Base-by-base conservation (phyloP, 441 rosid genomes). In the Breynia disticha region DNA sequence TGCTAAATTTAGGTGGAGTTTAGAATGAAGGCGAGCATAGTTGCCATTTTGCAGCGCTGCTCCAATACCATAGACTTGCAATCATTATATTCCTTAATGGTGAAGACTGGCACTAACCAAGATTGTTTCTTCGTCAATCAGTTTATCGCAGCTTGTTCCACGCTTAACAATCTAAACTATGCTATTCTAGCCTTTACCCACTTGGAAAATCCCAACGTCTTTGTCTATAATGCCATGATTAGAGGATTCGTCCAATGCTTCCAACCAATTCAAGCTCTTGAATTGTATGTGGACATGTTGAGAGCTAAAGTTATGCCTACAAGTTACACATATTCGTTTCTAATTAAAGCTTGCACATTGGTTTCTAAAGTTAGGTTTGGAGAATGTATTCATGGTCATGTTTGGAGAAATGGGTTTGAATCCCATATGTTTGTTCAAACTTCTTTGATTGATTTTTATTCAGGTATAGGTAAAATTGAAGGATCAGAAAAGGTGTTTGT, bases 211-310 rank as follows among this genome's bases (percentile, higher is more conserved):
- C 71, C 67, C 53, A 67, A 67, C 3, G 61, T 52, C 1, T 67
- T 55, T 32, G 71, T 67, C 11, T 61, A 61, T 46, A 67, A 67
- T 14, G 66, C 71, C 1, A 51, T 56, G 57, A 56, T 67, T 47
- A 48, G 57, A 8, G 61, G 66, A 45, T 41, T 61, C 15, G 62
- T 52, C 18, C 48, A 16, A 0, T 35, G 43, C 1, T 7, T 35
- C n/a, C 19, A 2, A 44, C 66, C 66, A 4, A 1, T 37, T 7
- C 46, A n/a, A 35, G 71, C 66, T 15, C 54, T 67, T 18, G 44
- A 32, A 16, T 35, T 48, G 2, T 61, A 55, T 20, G 28, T 38
- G 5, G 46, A 18, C 21, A 54, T 54, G 57, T 42, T 38, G 46
- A 54, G 46, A 16, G 18, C 57, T 14, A 14, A 39, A 19, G 19